phyloP scores from a whole-genome alignment of 345 rosid species.

The Dipteronia sinensis region DNA sequence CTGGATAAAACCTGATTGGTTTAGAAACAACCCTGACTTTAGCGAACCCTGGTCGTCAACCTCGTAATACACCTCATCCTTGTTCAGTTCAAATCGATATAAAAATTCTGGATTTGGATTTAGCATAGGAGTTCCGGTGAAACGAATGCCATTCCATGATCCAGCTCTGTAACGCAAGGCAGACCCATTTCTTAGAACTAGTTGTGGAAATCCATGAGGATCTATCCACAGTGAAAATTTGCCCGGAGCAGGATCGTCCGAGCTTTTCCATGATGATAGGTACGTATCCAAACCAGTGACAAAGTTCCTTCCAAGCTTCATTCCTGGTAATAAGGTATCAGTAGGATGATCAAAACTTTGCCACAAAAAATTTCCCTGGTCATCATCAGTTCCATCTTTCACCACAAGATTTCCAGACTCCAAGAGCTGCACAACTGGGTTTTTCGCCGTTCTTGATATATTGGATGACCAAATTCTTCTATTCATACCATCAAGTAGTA shows the following conservation, averaged over 20 bases:
- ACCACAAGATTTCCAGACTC: constrained; percentile 53
- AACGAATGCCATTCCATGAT: constrained; percentile 39
- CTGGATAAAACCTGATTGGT: constrained; percentile 27
- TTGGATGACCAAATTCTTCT: constrained; percentile 36
- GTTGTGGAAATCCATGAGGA: constrained; percentile 29
- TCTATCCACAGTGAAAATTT: constrained; percentile 21
- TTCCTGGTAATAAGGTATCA: constrained; percentile 45
- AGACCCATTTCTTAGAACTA: constrained; percentile 15
- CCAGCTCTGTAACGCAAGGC: constrained; percentile 16
- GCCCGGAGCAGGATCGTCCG: constrained; percentile 27
- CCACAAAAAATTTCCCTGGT: constrained; percentile 36
- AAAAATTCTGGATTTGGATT: background rate
- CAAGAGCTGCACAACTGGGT: constrained; percentile 40
- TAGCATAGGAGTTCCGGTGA: constrained; percentile 25
- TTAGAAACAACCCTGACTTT: constrained; percentile 12
- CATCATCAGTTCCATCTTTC: constrained; percentile 19
- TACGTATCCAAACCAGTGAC: constrained; percentile 27
- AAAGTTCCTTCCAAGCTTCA: constrained; percentile 55
- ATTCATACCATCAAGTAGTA: background rate
- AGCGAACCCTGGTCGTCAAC: background rate
- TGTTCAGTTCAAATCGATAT: background rate
- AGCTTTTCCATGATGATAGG: constrained; percentile 37
- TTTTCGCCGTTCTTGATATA: constrained; percentile 14
- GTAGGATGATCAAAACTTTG: constrained; percentile 58
- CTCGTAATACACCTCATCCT: background rate